Evolutionary conservation across 1,139 yeast genomes (phyloP).

Genomic region (Petasospora rhodanensis): DNA sequence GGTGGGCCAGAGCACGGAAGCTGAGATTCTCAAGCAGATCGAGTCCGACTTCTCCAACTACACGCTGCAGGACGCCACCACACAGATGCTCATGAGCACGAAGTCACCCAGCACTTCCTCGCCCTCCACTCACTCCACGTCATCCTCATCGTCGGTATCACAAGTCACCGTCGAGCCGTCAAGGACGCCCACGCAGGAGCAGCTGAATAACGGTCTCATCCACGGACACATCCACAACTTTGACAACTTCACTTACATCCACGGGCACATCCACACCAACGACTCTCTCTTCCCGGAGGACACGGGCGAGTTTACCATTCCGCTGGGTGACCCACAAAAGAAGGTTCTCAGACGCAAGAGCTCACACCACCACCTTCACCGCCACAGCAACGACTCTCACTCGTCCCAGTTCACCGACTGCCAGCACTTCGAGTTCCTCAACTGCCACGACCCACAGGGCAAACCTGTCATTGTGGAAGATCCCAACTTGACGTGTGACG

Average conservation of each 20-base stretch:
- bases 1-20: too few species aligned
- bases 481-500: slow-evolving; percentile 15
- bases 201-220: slow-evolving; percentile 45
- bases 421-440: slow-evolving; percentile 36
- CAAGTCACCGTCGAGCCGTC: too few species aligned
- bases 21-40: neutral
- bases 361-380: slow-evolving; percentile 14
- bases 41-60: neutral
- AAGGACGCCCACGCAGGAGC: too few species aligned
- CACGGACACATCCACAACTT: slow-evolving; percentile 70
- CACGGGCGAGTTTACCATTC: neutral
- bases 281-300: slow-evolving; percentile 7
- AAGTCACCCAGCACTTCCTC: too few species aligned
- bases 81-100: too few species aligned
- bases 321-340: neutral
- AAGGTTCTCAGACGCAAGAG: too few species aligned
- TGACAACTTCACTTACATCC: slow-evolving; percentile 59
- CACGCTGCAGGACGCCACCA: neutral
- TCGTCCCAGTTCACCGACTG: slow-evolving; percentile 27
- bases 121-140: neutral
- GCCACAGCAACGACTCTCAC: slow-evolving; percentile 18
- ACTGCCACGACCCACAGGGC: slow-evolving; percentile 29
- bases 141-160: too few species aligned
- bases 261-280: slow-evolving; percentile 58
- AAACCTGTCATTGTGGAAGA: slow-evolving; percentile 13